Evolutionary conservation across 305 asterid species (phyloP).

Genomic region (Plantago coronopus): DNA sequence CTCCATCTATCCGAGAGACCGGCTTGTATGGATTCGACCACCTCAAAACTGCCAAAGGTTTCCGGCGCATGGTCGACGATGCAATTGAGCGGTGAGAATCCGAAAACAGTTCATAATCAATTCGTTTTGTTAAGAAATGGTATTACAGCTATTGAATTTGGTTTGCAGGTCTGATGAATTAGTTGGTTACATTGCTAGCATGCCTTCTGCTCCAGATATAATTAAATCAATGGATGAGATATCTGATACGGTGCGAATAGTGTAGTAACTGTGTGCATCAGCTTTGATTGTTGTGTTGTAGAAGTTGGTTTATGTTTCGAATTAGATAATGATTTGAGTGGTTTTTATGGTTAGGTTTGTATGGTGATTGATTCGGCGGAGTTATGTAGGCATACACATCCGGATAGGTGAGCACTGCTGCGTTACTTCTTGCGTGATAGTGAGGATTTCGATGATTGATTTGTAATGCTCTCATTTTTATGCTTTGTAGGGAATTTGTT

Average conservation of each 20-base stretch:
- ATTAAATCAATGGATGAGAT: conserved; percentile 85
- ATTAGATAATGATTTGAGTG: background rate
- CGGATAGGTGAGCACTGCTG: conserved; percentile 63
- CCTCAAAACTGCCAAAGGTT: conserved; percentile 80
- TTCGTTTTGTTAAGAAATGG: background rate
- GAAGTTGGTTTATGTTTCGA: background rate
- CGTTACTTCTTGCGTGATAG: conserved; percentile 7
- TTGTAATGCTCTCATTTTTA: conserved; percentile 2
- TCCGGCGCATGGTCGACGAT: conserved; percentile 87
- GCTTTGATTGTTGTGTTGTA: background rate
- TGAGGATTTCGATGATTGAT: conserved; percentile 2
- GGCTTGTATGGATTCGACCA: conserved; percentile 87
- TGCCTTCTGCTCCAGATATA: conserved; percentile 81
- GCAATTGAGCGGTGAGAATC: conserved; percentile 67
- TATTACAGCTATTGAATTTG: conserved; percentile 4
- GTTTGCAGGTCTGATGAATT: conserved; percentile 79
- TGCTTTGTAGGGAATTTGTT: conserved; percentile 58
- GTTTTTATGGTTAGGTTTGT: conserved; percentile 59
- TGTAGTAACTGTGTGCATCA: background rate
- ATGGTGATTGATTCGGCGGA: conserved; percentile 90
- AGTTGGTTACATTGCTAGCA: conserved; percentile 56
- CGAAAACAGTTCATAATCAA: background rate
- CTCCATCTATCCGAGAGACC: conserved; percentile 44
- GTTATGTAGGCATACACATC: conserved; percentile 96
- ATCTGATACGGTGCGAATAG: conserved; percentile 64